Evolutionary conservation across 2,329 filamentous ascomycete species (phyloP).

Genomic region (Drechslerella dactyloides): DNA sequence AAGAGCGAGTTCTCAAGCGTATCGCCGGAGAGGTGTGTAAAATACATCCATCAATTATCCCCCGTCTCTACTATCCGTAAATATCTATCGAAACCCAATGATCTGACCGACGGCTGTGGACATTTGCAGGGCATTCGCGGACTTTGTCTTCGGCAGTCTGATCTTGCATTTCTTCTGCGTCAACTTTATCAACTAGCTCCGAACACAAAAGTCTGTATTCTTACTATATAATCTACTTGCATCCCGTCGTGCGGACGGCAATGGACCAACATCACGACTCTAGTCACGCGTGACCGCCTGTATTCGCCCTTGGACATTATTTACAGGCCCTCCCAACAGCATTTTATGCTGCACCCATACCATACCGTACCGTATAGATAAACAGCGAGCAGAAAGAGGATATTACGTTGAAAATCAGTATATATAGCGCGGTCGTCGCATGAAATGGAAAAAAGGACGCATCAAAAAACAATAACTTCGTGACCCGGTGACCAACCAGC

Average conservation of each 20-base stretch:
- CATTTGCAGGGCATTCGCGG: constrained; percentile 81
- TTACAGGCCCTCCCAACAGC: too few species aligned
- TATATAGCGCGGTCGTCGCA: neutral
- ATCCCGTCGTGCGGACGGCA: neutral
- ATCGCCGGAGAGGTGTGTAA: constrained; percentile 85
- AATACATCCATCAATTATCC: too few species aligned
- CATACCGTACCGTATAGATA: too few species aligned
- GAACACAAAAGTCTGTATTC: constrained; percentile 18
- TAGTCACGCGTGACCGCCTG: too few species aligned
- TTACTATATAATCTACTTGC: neutral
- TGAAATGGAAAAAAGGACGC: neutral
- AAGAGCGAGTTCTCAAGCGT: constrained; percentile 76
- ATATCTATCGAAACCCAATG: too few species aligned
- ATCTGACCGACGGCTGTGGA: too few species aligned
- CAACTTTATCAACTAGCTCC: constrained; percentile 93
- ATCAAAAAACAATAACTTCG: neutral
- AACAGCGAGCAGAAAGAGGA: neutral
- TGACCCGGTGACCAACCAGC: neutral
- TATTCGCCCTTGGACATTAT: too few species aligned
- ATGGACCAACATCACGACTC: too few species aligned
- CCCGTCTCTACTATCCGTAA: constrained; percentile 33
- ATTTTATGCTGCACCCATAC: too few species aligned
- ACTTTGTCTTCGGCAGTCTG: constrained; percentile 92
- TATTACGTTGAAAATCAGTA: neutral
- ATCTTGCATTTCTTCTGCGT: constrained; percentile 98